These are phyloP conservation scores for Candida albicans DNA, from an alignment of 1,139 yeast genomes.

Conservation along the genomic window DNA sequence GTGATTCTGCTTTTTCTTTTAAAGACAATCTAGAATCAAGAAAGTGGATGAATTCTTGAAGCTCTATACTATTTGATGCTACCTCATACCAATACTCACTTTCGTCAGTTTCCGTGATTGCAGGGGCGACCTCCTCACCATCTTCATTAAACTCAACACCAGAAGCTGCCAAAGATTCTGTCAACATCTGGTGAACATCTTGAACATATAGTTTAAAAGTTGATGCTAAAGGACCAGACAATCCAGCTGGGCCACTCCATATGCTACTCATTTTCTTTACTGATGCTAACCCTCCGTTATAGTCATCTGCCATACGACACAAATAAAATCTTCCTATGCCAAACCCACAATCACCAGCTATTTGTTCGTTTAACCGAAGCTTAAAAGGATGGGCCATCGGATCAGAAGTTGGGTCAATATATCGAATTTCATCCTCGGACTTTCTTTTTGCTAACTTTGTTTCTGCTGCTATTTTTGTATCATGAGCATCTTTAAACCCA, in stretches of 20 bases:
- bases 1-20: conserved; percentile 7
- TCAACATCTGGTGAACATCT: conserved; percentile 42
- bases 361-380: conserved; percentile 40
- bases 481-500: conserved; percentile 37
- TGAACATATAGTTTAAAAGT: conserved; percentile 52
- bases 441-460: conserved; percentile 30
- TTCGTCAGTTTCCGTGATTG: conserved; percentile 7
- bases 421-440: conserved; percentile 30
- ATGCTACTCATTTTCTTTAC: conserved; percentile 32
- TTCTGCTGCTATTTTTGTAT: conserved; percentile 33
- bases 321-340: conserved; percentile 47
- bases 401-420: conserved; percentile 44
- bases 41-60: conserved; percentile 31
- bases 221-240: conserved; percentile 29
- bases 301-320: conserved; percentile 41
- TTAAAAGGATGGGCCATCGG: conserved; percentile 41
- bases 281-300: conserved; percentile 42
- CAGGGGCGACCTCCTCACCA: conserved; percentile 21
- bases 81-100: conserved; percentile 44
- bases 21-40: conserved; percentile 22
- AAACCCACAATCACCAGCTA: conserved; percentile 50
- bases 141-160: conserved; percentile 38
- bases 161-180: conserved; percentile 25
- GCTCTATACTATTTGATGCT: conserved; percentile 35
- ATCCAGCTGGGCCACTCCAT: conserved; percentile 20